Percentiles rank a stretch among this genome's conserved stretches.
Conservation (phyloP, 805 yeast genomes). For the Phaffomyces antillensis region DNA sequence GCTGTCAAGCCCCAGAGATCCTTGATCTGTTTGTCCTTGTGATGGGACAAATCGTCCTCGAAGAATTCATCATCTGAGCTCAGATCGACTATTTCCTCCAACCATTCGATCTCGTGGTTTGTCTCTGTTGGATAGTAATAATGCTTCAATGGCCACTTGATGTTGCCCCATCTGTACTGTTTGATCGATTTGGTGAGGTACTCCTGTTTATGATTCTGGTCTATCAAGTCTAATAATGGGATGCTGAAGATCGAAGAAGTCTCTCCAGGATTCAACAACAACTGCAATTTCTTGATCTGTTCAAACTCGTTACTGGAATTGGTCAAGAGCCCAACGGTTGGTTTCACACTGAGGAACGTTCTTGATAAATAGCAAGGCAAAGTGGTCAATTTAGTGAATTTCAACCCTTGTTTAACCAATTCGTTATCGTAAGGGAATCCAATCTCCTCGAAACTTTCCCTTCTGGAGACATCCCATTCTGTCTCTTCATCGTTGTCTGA, state of each 20-base stretch:
- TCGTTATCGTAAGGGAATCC: constrained; percentile 52
- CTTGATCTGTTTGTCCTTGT: constrained; percentile 40
- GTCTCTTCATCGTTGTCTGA: constrained; percentile 63
- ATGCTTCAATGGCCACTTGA: constrained; percentile 59
- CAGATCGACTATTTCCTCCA: constrained; percentile 50
- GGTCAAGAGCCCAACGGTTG: constrained; percentile 63
- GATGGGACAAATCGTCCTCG: constrained; percentile 16
- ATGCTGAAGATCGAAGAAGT: constrained; percentile 63
- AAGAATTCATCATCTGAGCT: constrained; percentile 44
- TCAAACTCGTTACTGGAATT: constrained; percentile 18
- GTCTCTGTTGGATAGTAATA: constrained; percentile 53
- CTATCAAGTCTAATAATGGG: constrained; percentile 55
- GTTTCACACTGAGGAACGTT: constrained; percentile 76
- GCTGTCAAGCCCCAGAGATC: constrained; percentile 85
- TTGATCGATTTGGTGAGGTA: constrained; percentile 26
- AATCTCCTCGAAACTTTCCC: constrained; percentile 86
- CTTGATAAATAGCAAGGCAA: constrained; percentile 79
- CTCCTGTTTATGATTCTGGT: constrained; percentile 23
- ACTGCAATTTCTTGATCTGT: constrained; percentile 26
- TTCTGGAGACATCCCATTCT: constrained; percentile 66
- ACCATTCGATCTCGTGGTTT: constrained; percentile 53
- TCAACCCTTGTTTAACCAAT: constrained; percentile 41
- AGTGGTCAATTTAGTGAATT: constrained; percentile 50
- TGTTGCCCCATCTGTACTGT: constrained; percentile 59
- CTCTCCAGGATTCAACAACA: constrained; percentile 69